Percentiles rank a stretch among this genome's conserved stretches.
Evolutionary conservation across 2,329 filamentous ascomycete species (phyloP).

Genomic region (Fusarium nematophilum): DNA sequence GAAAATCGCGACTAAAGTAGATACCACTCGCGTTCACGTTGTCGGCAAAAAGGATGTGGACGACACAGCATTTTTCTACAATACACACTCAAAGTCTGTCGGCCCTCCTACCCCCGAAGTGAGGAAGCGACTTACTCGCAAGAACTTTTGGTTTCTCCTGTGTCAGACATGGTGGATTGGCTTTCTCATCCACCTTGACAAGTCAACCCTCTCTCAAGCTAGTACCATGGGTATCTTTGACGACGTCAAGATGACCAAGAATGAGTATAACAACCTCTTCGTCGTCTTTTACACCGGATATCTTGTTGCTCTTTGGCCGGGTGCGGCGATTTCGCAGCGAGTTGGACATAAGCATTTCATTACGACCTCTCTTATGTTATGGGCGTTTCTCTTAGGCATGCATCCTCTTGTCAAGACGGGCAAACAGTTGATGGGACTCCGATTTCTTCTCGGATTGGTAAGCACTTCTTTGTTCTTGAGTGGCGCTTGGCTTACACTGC

Average conservation of each 20-base stretch:
- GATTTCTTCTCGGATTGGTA: not conserved
- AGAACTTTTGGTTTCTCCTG: slow-evolving; percentile 13
- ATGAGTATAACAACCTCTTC: slow-evolving; percentile 1
- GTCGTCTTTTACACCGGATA: slow-evolving; percentile 2
- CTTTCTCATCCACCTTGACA: slow-evolving; percentile 17
- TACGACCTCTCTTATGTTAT: not conserved
- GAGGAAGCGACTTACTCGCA: not conserved
- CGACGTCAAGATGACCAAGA: slow-evolving; percentile 6
- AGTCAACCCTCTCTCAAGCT: slow-evolving; percentile 12
- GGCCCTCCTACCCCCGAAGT: not conserved
- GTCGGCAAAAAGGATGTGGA: not conserved
- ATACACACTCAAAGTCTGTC: not conserved
- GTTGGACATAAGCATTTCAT: not conserved
- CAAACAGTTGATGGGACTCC: not conserved
- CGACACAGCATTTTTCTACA: not conserved
- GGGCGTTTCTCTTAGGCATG: not conserved
- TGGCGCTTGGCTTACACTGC: too few species aligned
- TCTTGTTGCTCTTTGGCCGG: slow-evolving; percentile 1
- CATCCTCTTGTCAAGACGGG: not conserved
- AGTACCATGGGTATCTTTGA: slow-evolving; percentile 18
- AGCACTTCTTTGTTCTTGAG: too few species aligned
- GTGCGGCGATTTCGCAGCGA: not conserved
- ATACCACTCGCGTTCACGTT: not conserved
- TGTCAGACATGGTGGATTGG: slow-evolving; percentile 14
- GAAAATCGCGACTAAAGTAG: too few species aligned